phyloP scores from a whole-genome alignment of 2,329 filamentous ascomycete genomes.

The Cercospora brassicicola region DNA sequence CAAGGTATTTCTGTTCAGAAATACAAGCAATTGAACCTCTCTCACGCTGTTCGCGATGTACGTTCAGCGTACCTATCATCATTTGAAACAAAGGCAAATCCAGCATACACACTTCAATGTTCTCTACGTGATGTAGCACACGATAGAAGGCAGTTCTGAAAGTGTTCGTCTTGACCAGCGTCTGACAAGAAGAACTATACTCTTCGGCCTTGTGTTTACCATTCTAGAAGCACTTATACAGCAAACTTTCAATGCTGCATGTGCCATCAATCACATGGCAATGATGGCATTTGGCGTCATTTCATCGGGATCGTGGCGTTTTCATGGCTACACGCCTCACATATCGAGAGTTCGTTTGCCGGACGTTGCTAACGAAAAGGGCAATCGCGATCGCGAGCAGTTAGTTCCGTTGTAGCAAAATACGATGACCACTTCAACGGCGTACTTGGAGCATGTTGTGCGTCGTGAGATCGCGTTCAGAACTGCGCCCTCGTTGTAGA shows the following conservation, averaged over 20 bases:
- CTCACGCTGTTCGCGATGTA: background rate
- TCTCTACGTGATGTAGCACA: background rate
- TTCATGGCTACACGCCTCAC: background rate
- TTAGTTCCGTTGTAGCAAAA: background rate
- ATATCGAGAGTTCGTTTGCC: background rate
- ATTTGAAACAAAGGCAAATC: background rate
- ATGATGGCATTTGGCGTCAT: background rate
- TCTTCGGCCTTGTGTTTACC: background rate
- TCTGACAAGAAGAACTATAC: background rate
- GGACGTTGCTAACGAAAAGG: background rate
- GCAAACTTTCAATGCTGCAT: background rate
- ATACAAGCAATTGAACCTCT: background rate
- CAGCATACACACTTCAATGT: background rate
- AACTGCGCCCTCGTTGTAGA: background rate
- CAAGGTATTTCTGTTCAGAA: background rate
- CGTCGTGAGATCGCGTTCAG: background rate
- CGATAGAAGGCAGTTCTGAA: background rate
- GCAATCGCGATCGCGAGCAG: background rate
- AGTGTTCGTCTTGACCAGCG: background rate
- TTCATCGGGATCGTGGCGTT: background rate
- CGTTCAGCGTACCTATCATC: background rate
- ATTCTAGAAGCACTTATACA: background rate
- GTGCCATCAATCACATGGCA: background rate
- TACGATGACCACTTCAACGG: background rate
- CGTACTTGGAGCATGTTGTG: background rate